Percentiles rank a stretch among this genome's conserved stretches.
These are phyloP conservation scores for Penicillium steckii DNA, from an alignment of 495 filamentous ascomycete species.

Conservation along the genomic window DNA sequence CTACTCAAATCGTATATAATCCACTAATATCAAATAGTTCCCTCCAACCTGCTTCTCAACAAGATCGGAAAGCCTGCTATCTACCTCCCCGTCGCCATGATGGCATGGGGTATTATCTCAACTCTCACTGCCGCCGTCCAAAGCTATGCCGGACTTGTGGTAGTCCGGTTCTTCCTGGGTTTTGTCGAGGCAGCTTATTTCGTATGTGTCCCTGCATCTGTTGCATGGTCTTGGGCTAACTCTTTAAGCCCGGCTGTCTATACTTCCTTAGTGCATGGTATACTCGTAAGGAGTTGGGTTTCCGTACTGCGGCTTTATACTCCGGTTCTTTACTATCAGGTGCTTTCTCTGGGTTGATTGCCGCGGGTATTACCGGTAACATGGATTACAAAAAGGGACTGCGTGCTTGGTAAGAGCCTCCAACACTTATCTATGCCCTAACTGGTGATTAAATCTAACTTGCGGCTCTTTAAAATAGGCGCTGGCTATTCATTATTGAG, in stretches of 20 bases:
- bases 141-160: constrained; percentile 61
- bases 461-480: constrained; percentile 12
- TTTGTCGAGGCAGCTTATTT: constrained; percentile 58
- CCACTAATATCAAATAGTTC: constrained; percentile 17
- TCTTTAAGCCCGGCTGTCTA: constrained; percentile 40
- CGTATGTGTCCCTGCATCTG: constrained; percentile 10
- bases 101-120: constrained; percentile 73
- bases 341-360: constrained; percentile 66
- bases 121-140: constrained; percentile 56
- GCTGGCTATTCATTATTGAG: constrained; percentile 64
- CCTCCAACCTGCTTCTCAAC: constrained; percentile 46
- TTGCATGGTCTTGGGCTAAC: background rate
- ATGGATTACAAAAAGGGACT: constrained; percentile 45
- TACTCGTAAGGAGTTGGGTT: constrained; percentile 49
- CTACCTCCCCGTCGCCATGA: constrained; percentile 65
- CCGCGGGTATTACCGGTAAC: constrained; percentile 43
- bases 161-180: constrained; percentile 69
- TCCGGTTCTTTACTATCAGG: constrained; percentile 54
- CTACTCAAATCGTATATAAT: background rate
- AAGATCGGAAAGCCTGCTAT: constrained; percentile 55
- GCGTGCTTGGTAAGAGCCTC: constrained; percentile 44
- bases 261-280: constrained; percentile 53
- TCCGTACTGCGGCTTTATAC: constrained; percentile 49
- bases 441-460: constrained; percentile 9
- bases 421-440: background rate